phyloP scores from a whole-genome alignment of 2,329 filamentous ascomycete species.

The Colletotrichum falcatum region DNA sequence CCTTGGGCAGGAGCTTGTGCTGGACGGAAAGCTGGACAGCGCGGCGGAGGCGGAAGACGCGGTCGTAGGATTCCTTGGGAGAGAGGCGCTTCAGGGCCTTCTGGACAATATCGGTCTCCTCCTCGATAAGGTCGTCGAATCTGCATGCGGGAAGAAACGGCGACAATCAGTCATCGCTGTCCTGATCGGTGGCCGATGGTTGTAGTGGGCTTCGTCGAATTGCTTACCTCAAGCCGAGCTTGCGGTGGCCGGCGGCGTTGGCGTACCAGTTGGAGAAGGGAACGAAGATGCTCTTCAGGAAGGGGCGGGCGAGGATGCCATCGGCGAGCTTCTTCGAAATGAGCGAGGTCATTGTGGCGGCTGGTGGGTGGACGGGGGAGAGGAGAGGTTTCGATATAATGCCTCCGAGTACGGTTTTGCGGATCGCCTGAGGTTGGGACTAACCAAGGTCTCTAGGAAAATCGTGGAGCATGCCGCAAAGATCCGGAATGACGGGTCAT shows the following conservation, averaged over 20 bases:
- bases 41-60: constrained; percentile 95
- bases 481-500: constrained; percentile 38
- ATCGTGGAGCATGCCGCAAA: constrained; percentile 40
- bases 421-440: constrained; percentile 37
- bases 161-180: constrained; percentile 14
- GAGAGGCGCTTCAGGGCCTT: constrained; percentile 90
- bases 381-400: constrained; percentile 40
- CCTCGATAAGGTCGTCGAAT: constrained; percentile 93
- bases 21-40: constrained; percentile 82
- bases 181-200: constrained; percentile 3
- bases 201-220: constrained; percentile 1
- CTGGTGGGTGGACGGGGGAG: constrained; percentile 43
- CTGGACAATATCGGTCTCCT: constrained; percentile 90
- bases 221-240: constrained; percentile 87
- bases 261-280: constrained; percentile 90
- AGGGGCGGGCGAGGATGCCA: constrained; percentile 80
- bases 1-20: constrained; percentile 74
- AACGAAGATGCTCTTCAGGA: constrained; percentile 82
- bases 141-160: constrained; percentile 58
- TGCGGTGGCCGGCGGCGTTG: constrained; percentile 90
- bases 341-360: constrained; percentile 73
- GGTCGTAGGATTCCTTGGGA: constrained; percentile 93
- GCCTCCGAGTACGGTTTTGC: constrained; percentile 40
- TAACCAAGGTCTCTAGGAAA: constrained; percentile 25
- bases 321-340: constrained; percentile 41